Conservation (phyloP, 75 land plant genomes). For the Azolla pinnata region DNA sequence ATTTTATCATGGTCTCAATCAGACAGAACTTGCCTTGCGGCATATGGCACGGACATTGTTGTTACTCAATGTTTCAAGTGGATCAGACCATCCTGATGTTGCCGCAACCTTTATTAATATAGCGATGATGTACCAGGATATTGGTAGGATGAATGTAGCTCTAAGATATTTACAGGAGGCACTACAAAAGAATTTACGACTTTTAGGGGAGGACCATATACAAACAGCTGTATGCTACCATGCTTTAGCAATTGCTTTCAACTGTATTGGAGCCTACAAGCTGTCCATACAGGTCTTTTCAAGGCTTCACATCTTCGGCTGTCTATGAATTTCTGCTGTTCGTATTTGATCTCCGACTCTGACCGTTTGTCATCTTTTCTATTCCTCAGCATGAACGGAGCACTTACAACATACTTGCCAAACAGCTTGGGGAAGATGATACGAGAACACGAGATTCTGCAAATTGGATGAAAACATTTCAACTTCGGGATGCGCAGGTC, state of each 20-base stretch:
- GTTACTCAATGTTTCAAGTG: conserved; percentile 72
- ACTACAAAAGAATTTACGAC: conserved; percentile 80
- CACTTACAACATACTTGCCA: conserved; percentile 87
- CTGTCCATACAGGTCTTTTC: conserved; percentile 16
- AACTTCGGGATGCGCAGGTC: conserved; percentile 71
- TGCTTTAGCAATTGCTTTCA: conserved; percentile 98
- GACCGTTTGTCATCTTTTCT: background rate
- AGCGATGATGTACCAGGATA: conserved; percentile 99
- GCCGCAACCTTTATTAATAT: conserved; percentile 96
- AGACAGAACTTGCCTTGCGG: conserved; percentile 81
- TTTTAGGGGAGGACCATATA: conserved; percentile 86
- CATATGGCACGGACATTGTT: conserved; percentile 93
- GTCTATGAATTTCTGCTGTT: too few relatives aligned
- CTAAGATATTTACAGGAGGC: conserved; percentile 96
- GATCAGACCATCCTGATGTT: conserved; percentile 96
- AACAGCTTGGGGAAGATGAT: conserved; percentile 99
- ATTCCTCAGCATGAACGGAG: conserved; percentile 80
- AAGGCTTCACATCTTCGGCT: background rate
- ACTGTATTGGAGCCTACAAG: conserved; percentile 97
- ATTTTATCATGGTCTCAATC: conserved; percentile 96
- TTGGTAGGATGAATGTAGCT: conserved; percentile 86
- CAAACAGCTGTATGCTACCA: conserved; percentile 99
- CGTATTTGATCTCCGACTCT: too few relatives aligned
- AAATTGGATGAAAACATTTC: conserved; percentile 95
- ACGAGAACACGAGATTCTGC: conserved; percentile 89